Percentiles rank a stretch among this genome's conserved stretches.
phyloP scores from a whole-genome alignment of 345 rosid genomes.

The Ceriops tagal region DNA sequence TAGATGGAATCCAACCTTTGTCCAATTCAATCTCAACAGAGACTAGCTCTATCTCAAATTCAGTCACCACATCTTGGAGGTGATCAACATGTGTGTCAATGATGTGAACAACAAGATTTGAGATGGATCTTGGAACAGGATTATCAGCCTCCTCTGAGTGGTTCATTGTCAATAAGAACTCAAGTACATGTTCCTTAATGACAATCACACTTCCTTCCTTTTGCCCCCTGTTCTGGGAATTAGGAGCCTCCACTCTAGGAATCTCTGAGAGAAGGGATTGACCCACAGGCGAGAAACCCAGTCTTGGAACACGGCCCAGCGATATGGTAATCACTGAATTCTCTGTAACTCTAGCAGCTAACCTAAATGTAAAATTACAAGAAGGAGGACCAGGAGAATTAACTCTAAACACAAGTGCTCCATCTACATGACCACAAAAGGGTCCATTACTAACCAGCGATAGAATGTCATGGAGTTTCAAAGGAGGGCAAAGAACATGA shows the following conservation, averaged over 20 bases:
- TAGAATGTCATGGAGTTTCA: constrained; percentile 93
- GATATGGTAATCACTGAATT: constrained; percentile 90
- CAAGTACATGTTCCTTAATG: constrained; percentile 96
- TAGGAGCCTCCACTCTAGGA: constrained; percentile 74
- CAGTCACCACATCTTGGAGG: constrained; percentile 81
- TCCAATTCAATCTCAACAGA: constrained; percentile 86
- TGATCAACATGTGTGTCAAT: constrained; percentile 92
- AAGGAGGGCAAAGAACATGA: constrained; percentile 85
- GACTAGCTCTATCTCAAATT: constrained; percentile 88
- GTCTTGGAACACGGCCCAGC: constrained; percentile 82
- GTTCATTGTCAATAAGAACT: constrained; percentile 88
- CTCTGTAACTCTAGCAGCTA: constrained; percentile 90
- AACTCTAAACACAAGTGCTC: constrained; percentile 91
- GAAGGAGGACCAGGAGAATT: constrained; percentile 89
- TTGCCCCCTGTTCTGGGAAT: constrained; percentile 39
- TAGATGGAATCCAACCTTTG: constrained; percentile 50
- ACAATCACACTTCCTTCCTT: constrained; percentile 66
- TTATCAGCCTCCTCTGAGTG: constrained; percentile 99
- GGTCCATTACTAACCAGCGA: constrained; percentile 95
- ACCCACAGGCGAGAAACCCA: constrained; percentile 78
- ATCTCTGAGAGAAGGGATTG: constrained; percentile 86
- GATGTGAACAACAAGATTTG: constrained; percentile 87
- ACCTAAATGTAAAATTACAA: constrained; percentile 71
- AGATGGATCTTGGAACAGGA: constrained; percentile 80
- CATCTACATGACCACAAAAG: constrained; percentile 82